These are phyloP conservation scores for Amyloporia xantha DNA, from an alignment of 768 basidiomycete species.

Conservation along the genomic window DNA sequence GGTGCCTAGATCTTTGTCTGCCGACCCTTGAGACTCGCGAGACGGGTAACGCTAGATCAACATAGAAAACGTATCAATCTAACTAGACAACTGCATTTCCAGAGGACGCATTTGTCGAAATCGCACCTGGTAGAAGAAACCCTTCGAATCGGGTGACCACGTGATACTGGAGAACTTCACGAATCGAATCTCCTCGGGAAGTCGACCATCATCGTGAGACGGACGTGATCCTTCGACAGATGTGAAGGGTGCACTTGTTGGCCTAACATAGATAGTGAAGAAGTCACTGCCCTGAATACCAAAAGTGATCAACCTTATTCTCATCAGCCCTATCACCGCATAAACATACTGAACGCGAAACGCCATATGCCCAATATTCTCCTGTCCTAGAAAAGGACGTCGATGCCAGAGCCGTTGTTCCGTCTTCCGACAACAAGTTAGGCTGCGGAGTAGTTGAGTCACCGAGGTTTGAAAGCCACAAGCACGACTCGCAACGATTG, in stretches of 20 bases:
- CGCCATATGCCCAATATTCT: constrained; percentile 70
- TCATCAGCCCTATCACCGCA: not conserved
- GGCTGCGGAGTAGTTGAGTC: constrained; percentile 33
- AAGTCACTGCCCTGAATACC: constrained; percentile 61
- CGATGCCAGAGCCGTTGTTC: constrained; percentile 56
- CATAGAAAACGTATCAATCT: not conserved
- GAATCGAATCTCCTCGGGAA: constrained; percentile 62
- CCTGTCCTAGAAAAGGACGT: constrained; percentile 59
- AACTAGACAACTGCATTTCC: too few relatives aligned
- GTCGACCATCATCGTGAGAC: constrained; percentile 43
- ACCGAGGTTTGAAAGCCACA: not conserved
- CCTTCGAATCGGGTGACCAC: constrained; percentile 75
- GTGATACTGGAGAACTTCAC: constrained; percentile 70
- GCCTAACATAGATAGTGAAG: constrained; percentile 60
- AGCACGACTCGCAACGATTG: not conserved
- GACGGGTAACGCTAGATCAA: constrained; percentile 48
- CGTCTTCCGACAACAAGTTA: constrained; percentile 67
- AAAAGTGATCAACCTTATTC: constrained; percentile 1
- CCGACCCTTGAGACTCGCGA: constrained; percentile 37
- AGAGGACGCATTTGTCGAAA: not conserved
- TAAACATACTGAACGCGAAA: constrained; percentile 57
- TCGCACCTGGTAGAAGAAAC: constrained; percentile 75
- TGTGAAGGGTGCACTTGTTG: constrained; percentile 52
- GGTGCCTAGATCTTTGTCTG: constrained; percentile 46
- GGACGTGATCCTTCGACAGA: constrained; percentile 27